Base-by-base conservation (phyloP, 495 filamentous ascomycete species). In the Articulospora tetracladia region DNA sequence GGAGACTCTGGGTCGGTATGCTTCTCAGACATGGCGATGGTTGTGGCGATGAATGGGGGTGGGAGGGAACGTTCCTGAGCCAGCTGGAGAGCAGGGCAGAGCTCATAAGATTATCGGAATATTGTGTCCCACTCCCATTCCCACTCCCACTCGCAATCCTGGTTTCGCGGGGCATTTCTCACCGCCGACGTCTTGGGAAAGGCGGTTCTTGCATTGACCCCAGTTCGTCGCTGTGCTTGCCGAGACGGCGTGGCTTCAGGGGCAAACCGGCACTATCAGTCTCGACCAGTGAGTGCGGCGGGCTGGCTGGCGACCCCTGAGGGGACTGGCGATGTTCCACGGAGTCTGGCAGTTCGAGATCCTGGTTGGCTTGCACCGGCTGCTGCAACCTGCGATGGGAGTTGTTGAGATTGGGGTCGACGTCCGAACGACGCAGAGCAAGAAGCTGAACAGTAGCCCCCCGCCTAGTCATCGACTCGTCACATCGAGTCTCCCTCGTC, bases 1-100 rank as follows among this genome's bases (percentile, higher is more conserved):
- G 67, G 67, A 11, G 8, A n/a, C 10, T 44, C 53, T 12, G 34
- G 26, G 3, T 66, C 66, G 20, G 24, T 0, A 4, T 39, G 41
- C 20, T 53, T 57, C 20, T 48, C 53, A 7, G 48, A 22, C 53
- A 60, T 60, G 17, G 39, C 39, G 39, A 50, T 50, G 22, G 47
- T 24, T n/a, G 20, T 25, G n/a, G 46, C 15, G 36, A 36, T 11
- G 53, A 26, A 47, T 44, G 26, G 30, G 39, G 8, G 39, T 39
- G 58, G 49, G 8, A 44, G 36, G 36, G 44, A 19, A 44, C 10
- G 39, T 25, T 24, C 24, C 24, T 2, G 49, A 26, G 15, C 24
- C 24, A 52, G 49, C 49, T 27, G 17, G 23, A 26, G 27, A 25
- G 27, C 22, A 44, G 39, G 1, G 20, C 19, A 50, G 20, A 19